Base-by-base conservation (phyloP, 2,329 filamentous ascomycete species). In the Stagonosporopsis chrysanthemi region DNA sequence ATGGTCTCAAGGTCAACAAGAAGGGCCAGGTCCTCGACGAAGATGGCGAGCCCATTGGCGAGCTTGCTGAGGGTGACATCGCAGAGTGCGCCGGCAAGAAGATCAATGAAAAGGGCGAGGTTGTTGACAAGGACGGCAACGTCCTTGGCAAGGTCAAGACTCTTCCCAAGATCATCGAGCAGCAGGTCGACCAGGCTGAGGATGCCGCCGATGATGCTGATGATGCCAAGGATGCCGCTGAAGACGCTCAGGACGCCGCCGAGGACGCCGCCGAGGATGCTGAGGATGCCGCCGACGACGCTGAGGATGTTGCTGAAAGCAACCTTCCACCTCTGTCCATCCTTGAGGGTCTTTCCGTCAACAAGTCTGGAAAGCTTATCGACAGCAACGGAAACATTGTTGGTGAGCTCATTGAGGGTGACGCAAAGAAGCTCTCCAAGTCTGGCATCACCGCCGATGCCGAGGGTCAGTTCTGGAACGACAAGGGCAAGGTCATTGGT, bases 41-140 rank as follows among this genome's bases (percentile, higher is more conserved):
- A 64, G 82, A 83, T 49, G 82, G 82, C 23, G 83, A 84, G 57
- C 73, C 78, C 6, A 82, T 84, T 62, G 83, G 82, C 29, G 80
- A 83, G 65, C 80, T 85, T 39, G 70, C 75, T 38, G 82, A 84
- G 63, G 87, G 88, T 39, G 83, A 88, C 49, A 73, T 88, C 12
- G 74, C 82, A 14, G 84, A 88, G 60, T 88, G 86, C 61, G 84
- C 87, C 17, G 82, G 87, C 56, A 88, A 87, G 77, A 88, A 88
- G 74, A 79, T 87, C 64, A 87, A 89, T 62, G 82, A 82, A 57
- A 80, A 87, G 73, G 86, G 86, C 19, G 86, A 88, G 66, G 84
- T 89, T 53, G 80, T 88, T 68, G 86, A 88, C 70, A 85, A 82
- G 71, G 82, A 85, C 42, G 86, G 86, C 41, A 86, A 87, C 40